These are phyloP conservation scores for Myriangium duriaei DNA, from an alignment of 2,329 filamentous ascomycete genomes.

Conservation along the genomic window DNA sequence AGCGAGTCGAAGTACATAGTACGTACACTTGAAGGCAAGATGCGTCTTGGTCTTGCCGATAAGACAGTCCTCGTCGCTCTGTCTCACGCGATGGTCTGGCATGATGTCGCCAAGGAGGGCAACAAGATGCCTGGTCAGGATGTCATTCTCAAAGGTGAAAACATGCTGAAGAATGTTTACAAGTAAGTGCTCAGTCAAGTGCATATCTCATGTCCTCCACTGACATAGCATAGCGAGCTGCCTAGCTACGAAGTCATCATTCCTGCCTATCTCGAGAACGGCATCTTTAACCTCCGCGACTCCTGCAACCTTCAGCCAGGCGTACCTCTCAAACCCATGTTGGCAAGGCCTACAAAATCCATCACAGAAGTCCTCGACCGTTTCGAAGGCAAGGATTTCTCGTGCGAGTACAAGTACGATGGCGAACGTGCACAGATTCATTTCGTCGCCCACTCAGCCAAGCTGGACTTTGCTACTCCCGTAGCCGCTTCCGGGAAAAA, in stretches of 20 bases:
- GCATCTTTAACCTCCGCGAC: constrained; percentile 69
- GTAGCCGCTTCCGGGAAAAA: constrained; percentile 51
- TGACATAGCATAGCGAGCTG: constrained; percentile 53
- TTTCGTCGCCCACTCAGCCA: constrained; percentile 74
- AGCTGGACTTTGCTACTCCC: constrained; percentile 50
- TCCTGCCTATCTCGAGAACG: constrained; percentile 74
- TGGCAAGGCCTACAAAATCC: constrained; percentile 95
- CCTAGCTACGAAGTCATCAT: constrained; percentile 94
- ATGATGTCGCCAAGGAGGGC: constrained; percentile 62
- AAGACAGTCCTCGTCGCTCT: constrained; percentile 82
- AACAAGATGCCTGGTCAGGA: constrained; percentile 57
- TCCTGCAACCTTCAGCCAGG: constrained; percentile 86
- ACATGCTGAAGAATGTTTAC: constrained; percentile 80
- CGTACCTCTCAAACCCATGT: constrained; percentile 93
- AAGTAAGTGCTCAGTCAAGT: constrained; percentile 42
- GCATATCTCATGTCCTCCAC: background rate
- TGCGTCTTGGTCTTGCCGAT: constrained; percentile 82
- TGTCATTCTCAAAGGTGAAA: constrained; percentile 71
- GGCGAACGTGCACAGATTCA: constrained; percentile 98
- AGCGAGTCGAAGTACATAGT: constrained; percentile 94
- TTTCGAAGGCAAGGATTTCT: constrained; percentile 90
- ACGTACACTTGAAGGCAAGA: constrained; percentile 85
- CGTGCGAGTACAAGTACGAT: constrained; percentile 98
- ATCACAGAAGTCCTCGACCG: constrained; percentile 95
- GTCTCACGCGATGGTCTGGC: constrained; percentile 74